Base-by-base conservation (phyloP, 495 filamentous ascomycete genomes). In the Friedmanniomyces simplex region DNA sequence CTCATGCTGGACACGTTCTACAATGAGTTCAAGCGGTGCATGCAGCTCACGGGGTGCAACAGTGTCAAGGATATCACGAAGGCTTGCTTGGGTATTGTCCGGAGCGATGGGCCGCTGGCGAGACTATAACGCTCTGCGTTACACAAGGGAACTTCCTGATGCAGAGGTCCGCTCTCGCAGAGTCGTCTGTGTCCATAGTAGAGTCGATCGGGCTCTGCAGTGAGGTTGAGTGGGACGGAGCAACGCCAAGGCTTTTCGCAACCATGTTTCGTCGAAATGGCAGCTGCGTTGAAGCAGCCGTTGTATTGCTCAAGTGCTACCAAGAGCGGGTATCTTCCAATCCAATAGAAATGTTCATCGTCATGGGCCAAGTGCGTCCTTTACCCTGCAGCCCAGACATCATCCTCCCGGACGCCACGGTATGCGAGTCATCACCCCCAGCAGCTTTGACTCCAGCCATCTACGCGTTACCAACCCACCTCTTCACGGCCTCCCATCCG, bases 31-130 rank as follows among this genome's bases (percentile, higher is more conserved):
- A 77, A 72, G 60, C 66, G 74, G 16, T 74, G 74, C 50, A 79
- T 80, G 76, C 71, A 74, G 59, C 63, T 81, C 49, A 70, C 75
- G 0, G 76, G 79, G 0, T 76, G 73, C 54, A 70, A 64, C n/a
- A 73, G 64, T n/a, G 57, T 78, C 0, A 68, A 69, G 6, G 75
- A 77, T 41, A 78, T 78, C 20, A 69, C 59, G 16, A 66, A 68
- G 20, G 69, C 67, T 1, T 70, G 67, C 48, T 48, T 79, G 39
- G 69, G 63, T 16, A 62, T 73, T 41, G 59, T 76, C 1, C 58
- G 69, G 36, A 47, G 58, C 20, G 67, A 78, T 63, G 76, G 75
- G 42, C 68, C 68, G 14, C 64, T 77, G 46, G 72, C 72, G 18
- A 69, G 73, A 54, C 56, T 76, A 12, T 74, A 30, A 54, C 12